These are phyloP conservation scores for Plenodomus tracheiphilus DNA, from an alignment of 2,329 filamentous ascomycete genomes.

Conservation along the genomic window DNA sequence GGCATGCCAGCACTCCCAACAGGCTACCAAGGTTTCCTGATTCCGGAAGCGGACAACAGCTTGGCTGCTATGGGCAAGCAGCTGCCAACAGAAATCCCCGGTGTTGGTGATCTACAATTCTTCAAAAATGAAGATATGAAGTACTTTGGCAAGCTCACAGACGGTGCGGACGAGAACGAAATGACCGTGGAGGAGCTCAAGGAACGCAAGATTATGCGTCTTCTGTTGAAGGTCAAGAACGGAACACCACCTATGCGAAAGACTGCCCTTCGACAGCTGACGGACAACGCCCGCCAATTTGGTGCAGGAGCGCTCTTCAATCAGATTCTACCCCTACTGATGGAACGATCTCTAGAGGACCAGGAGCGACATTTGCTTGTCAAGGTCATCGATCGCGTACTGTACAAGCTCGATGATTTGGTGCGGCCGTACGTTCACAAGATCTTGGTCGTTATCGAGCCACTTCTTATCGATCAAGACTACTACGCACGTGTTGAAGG, in stretches of 20 bases:
- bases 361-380: slow-evolving; percentile 97
- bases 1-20: slow-evolving; percentile 75
- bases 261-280: slow-evolving; percentile 93
- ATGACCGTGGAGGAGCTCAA: slow-evolving; percentile 95
- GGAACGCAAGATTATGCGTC: slow-evolving; percentile 96
- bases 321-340: slow-evolving; percentile 92
- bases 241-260: slow-evolving; percentile 98
- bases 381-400: slow-evolving; percentile 97
- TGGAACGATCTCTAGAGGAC: slow-evolving; percentile 98
- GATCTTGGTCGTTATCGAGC: slow-evolving; percentile 97
- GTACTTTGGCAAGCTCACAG: slow-evolving; percentile 96
- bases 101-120: slow-evolving; percentile 93
- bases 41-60: slow-evolving; percentile 89
- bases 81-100: slow-evolving; percentile 91
- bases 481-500: slow-evolving; percentile 98
- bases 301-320: slow-evolving; percentile 94
- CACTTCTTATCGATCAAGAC: slow-evolving; percentile 98
- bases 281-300: slow-evolving; percentile 95
- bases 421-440: slow-evolving; percentile 97
- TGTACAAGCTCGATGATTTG: slow-evolving; percentile 97
- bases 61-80: slow-evolving; percentile 79
- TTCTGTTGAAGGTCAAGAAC: slow-evolving; percentile 98
- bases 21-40: slow-evolving; percentile 82
- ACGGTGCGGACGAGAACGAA: slow-evolving; percentile 87
- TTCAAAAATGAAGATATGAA: slow-evolving; percentile 99